Percentiles rank a stretch among this genome's conserved stretches.
phyloP scores from a whole-genome alignment of 1,284 basidiomycete genomes.

The Polyporus tsugae region DNA sequence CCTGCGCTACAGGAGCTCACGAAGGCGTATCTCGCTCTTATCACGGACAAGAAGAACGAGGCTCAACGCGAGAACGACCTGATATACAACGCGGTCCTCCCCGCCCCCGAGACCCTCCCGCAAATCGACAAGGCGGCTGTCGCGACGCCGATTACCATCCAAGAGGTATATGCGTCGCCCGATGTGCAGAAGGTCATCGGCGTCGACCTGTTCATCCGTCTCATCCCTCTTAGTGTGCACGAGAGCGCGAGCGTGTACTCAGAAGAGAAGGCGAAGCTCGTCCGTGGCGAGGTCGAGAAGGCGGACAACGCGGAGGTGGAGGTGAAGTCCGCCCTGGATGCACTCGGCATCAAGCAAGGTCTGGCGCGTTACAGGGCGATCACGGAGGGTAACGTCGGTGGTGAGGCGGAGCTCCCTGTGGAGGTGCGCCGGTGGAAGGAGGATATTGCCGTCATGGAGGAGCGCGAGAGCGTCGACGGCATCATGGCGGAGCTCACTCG shows the following conservation, averaged over 20 bases:
- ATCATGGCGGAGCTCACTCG: slow-evolving; percentile 70
- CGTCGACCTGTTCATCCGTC: slow-evolving; percentile 87
- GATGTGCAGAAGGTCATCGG: slow-evolving; percentile 98
- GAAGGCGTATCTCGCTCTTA: slow-evolving; percentile 84
- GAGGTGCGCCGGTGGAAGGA: slow-evolving; percentile 83
- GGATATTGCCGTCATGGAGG: slow-evolving; percentile 76
- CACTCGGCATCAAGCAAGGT: slow-evolving; percentile 82
- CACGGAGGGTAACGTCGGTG: slow-evolving; percentile 74
- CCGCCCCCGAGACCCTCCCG: slow-evolving; percentile 83
- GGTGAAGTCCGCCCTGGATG: slow-evolving; percentile 82
- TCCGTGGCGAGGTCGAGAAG: slow-evolving; percentile 88
- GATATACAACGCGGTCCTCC: slow-evolving; percentile 96
- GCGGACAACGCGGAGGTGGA: slow-evolving; percentile 88
- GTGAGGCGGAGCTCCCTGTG: slow-evolving; percentile 74
- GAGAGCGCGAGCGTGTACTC: slow-evolving; percentile 97
- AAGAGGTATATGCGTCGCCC: slow-evolving; percentile 91
- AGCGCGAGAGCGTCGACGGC: slow-evolving; percentile 68
- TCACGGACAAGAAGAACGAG: slow-evolving; percentile 79
- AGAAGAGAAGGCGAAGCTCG: slow-evolving; percentile 98
- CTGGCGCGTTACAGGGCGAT: slow-evolving; percentile 83
- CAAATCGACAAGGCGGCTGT: slow-evolving; percentile 45
- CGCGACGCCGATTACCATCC: slow-evolving; percentile 50
- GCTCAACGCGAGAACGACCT: slow-evolving; percentile 94
- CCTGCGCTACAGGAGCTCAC: slow-evolving; percentile 82
- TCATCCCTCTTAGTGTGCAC: slow-evolving; percentile 95